Evolutionary conservation across 2,329 filamentous ascomycete genomes (phyloP).

Genomic region (Tolypocladium tundrense): DNA sequence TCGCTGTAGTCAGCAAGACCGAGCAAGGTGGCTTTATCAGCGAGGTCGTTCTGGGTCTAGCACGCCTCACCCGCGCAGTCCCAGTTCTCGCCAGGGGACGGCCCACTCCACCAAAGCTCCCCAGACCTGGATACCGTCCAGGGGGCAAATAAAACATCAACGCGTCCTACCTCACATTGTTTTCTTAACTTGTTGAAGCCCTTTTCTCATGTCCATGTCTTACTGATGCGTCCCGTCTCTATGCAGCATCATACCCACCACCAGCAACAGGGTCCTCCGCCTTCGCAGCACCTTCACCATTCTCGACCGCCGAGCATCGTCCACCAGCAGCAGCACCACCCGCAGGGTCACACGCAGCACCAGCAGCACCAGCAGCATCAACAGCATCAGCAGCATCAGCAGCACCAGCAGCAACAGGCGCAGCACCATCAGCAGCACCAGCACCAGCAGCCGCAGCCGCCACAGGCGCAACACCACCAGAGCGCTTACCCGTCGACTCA

Average conservation of each 20-base stretch:
- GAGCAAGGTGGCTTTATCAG: constrained; percentile 26
- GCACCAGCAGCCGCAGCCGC: constrained; percentile 49
- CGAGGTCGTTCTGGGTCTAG: constrained; percentile 32
- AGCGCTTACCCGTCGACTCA: constrained; percentile 60
- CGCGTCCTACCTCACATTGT: constrained; percentile 32
- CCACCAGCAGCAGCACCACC: constrained; percentile 37
- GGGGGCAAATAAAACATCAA: constrained; percentile 39
- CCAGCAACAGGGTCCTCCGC: constrained; percentile 61
- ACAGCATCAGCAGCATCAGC: constrained; percentile 51
- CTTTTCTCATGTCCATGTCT: constrained; percentile 25
- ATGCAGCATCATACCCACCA: constrained; percentile 71
- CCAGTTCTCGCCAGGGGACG: constrained; percentile 32
- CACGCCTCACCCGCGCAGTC: constrained; percentile 38
- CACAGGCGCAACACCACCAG: constrained; percentile 45
- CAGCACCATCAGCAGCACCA: constrained; percentile 48
- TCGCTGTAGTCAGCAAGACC: constrained; percentile 14
- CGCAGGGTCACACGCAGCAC: constrained; percentile 48
- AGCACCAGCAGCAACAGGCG: constrained; percentile 20
- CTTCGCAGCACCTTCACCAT: constrained; percentile 57
- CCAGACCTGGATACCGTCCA: constrained; percentile 36
- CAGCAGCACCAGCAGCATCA: constrained; percentile 46
- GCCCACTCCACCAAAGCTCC: constrained; percentile 25
- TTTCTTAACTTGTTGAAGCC: constrained; percentile 25
- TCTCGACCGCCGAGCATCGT: constrained; percentile 63
- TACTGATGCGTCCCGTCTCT: constrained; percentile 51